Evolutionary conservation across 208 protist genomes (phyloP), one percentile per base, ranked within the genome.

Genomic region (Borovskyia barvae): DNA sequence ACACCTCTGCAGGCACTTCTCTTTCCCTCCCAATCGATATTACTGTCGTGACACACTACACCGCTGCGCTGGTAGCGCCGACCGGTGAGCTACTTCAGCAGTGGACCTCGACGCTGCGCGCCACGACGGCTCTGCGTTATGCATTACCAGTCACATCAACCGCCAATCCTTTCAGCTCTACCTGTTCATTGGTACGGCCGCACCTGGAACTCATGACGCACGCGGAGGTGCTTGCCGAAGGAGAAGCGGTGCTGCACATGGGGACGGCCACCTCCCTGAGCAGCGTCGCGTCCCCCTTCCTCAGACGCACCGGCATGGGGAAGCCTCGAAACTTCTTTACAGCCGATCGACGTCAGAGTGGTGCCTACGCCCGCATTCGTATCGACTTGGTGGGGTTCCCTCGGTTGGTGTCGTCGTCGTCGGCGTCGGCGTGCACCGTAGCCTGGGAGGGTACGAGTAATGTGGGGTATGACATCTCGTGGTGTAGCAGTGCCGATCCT

Each of bases 191-290:
- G n/a, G n/a, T n/a, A 25, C 54, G 43, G 41, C 56, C 56, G 20
- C 56, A 63, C 24, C 56, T 63, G 20, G 56, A 63, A 29, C 14
- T 63, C 25, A 54, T 54, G 42, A 47, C 56, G 7, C 46, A 41
- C 5, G n/a, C 56, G 24, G 43, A 54, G 9, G 33, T 54, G 9
- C 2, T 45, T 3, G 5, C 8, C 8, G 8, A 28, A 12, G 14
- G 14, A 14, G 33, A 39, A 14, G 33, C 8, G 33, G 33, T 15
- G 0, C 43, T 28, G 17, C 7, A 30, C 11, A n/a, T n/a, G n/a
- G n/a, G n/a, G n/a, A n/a, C n/a, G n/a, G n/a, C n/a, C n/a, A n/a
- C n/a, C n/a, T n/a, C n/a, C n/a, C n/a, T n/a, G n/a, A n/a, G n/a
- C n/a, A n/a, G n/a, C n/a, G n/a, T n/a, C n/a, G n/a, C n/a, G n/a